Evolutionary conservation across 1,284 basidiomycete species (phyloP), one percentile per base, ranked within the genome.

Genomic region (Moesziomyces parantarcticus): DNA sequence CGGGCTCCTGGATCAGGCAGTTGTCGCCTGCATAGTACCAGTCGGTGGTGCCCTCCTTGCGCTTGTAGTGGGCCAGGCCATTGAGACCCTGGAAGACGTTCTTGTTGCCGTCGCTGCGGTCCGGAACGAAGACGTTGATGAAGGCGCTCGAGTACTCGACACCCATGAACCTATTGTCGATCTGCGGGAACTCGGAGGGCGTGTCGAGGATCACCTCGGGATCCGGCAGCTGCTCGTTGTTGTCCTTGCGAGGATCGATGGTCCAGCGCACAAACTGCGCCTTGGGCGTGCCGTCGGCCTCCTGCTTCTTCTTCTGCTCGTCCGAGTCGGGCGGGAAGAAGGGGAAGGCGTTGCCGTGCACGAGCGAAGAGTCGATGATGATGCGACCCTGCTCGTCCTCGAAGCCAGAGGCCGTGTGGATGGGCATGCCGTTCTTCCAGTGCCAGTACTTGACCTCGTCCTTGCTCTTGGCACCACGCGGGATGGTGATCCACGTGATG

Each of bases 1-100:
- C 67, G 9, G 67, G 67, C 26, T 70, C 67, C 32, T 70, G 67
- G n/a, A 70, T 64, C 62, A 58, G 14, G 23, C 62, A 64, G 34
- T 64, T 64, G 55, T 64, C 62, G 14, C 62, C 62, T 5, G 62
- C 62, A 26, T 64, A 64, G 47, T 64, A 64, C 41, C 46, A 64
- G 3, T 58, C 62, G 34, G 47, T 49, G 6, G 50, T 64, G 20
- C 55, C 62, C 22, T 64, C 50, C 26, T 58, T 64, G 41, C 62
- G 62, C 18, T 45, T 39, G 42, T 58, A 64, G 56, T 64, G 62
- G 10, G 55, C 54, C 1, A 64, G 56, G 45, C 62, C 62, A 42
- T 64, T 64, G 55, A 64, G 56, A 7, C 62, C 62, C 23, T 64
- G 62, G 50, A 64, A 64, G 20, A 64, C 62, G 55, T 64, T 64